phyloP scores from a whole-genome alignment of 257 asterid genomes.

The Salvia miltiorrhiza region DNA sequence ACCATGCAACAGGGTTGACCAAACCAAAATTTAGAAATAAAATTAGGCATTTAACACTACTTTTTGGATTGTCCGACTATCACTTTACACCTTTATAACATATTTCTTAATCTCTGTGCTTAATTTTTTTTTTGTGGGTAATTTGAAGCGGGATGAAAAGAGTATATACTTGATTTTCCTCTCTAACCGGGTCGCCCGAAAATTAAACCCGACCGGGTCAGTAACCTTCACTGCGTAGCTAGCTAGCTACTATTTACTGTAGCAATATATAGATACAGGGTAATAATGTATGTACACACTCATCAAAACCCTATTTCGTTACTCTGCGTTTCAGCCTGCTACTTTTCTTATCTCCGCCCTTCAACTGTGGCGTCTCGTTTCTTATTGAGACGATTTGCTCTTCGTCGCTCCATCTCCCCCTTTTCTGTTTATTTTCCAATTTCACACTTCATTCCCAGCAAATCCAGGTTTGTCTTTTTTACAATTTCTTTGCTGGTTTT shows the following conservation, averaged over 20 bases:
- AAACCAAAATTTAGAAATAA: no score
- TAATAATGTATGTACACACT: background rate
- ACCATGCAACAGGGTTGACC: no score
- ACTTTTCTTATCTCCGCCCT: conserved; percentile 14
- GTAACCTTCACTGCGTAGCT: background rate
- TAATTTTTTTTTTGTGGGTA: no score
- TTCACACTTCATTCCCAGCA: background rate
- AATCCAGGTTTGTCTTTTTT: conserved; percentile 24
- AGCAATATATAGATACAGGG: background rate
- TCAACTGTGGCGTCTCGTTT: conserved; percentile 35
- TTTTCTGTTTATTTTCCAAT: background rate
- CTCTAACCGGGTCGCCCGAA: background rate
- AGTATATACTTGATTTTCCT: no score
- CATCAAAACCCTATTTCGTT: conserved; percentile 24
- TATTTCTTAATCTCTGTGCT: no score
- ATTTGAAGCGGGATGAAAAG: no score
- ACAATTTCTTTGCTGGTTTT: background rate
- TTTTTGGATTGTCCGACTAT: no score
- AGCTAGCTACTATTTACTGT: background rate
- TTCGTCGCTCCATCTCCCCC: conserved; percentile 1
- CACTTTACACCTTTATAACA: no score
- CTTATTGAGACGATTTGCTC: conserved; percentile 21
- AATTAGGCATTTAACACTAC: no score
- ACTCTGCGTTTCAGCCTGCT: background rate
- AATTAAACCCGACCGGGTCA: background rate